Conservation (phyloP, 106 monocot genomes). For the Posidonia australis region DNA sequence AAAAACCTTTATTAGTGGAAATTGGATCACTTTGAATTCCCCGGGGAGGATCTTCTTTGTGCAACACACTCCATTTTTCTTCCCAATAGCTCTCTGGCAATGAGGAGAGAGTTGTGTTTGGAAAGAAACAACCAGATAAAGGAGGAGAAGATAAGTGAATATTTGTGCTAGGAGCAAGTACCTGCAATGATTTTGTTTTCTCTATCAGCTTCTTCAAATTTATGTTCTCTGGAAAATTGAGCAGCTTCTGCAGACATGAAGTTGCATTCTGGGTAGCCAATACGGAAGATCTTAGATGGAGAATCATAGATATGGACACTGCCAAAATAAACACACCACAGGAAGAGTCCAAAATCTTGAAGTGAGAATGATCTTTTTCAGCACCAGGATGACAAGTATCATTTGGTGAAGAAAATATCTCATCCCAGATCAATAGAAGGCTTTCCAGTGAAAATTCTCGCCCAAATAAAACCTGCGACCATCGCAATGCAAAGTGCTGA, state of each 20-base stretch:
- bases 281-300: constrained; percentile 45
- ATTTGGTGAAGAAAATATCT: constrained; percentile 42
- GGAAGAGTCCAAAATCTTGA: constrained; percentile 35
- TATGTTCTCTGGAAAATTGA: constrained; percentile 42
- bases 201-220: constrained; percentile 35
- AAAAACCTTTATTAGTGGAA: constrained; percentile 7
- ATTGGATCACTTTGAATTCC: constrained; percentile 5
- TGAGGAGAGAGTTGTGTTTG: constrained; percentile 16
- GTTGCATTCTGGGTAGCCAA: constrained; percentile 60
- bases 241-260: constrained; percentile 42
- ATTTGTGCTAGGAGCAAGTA: constrained; percentile 30
- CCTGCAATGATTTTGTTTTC: constrained; percentile 46
- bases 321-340: constrained; percentile 40
- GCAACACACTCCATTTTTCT: constrained; percentile 55
- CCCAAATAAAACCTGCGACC: constrained; percentile 54
- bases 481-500: constrained; percentile 58
- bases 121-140: constrained; percentile 18
- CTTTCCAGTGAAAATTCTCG: constrained; percentile 49
- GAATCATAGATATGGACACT: constrained; percentile 54
- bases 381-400: not conserved
- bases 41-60: constrained; percentile 12
- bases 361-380: constrained; percentile 20
- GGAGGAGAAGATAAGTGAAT: constrained; percentile 2
- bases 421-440: constrained; percentile 55
- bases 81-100: constrained; percentile 57